Evolutionary conservation across 2,329 filamentous ascomycete species (phyloP).

Genomic region (Apiospora marii): DNA sequence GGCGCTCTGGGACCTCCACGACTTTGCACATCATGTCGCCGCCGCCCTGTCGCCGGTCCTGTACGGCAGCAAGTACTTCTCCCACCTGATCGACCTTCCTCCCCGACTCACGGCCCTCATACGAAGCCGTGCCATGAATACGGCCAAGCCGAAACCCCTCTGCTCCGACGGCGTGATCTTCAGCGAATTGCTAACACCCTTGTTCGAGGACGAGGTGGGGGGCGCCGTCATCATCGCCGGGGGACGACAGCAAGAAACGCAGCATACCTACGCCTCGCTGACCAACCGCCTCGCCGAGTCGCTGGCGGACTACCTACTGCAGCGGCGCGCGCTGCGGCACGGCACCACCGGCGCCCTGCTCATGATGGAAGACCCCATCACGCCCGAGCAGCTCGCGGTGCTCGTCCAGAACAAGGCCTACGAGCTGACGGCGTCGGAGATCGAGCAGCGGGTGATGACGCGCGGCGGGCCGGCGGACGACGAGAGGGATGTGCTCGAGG

Average conservation of each 20-base stretch:
- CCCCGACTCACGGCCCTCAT: not conserved
- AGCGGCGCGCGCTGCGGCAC: not conserved
- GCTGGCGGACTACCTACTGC: not conserved
- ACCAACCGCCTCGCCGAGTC: not conserved
- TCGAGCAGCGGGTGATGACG: not conserved
- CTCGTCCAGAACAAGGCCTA: not conserved
- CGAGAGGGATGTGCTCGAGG: not conserved
- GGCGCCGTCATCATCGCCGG: not conserved
- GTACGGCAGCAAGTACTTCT: conserved; percentile 1
- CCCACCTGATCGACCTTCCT: not conserved
- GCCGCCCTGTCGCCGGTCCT: not conserved
- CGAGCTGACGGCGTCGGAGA: not conserved
- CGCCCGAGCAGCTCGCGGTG: not conserved
- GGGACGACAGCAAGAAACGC: not conserved
- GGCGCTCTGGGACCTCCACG: not conserved
- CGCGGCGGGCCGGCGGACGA: not conserved
- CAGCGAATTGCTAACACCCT: not conserved
- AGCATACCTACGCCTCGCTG: not conserved
- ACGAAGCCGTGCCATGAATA: not conserved
- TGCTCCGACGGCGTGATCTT: not conserved
- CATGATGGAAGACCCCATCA: not conserved
- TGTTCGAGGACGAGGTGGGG: not conserved
- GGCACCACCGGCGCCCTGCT: not conserved
- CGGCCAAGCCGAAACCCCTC: not conserved
- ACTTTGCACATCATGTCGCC: not conserved